Conservation (phyloP, 2,329 filamentous ascomycete species). For the Phyllosticta capitalensis region DNA sequence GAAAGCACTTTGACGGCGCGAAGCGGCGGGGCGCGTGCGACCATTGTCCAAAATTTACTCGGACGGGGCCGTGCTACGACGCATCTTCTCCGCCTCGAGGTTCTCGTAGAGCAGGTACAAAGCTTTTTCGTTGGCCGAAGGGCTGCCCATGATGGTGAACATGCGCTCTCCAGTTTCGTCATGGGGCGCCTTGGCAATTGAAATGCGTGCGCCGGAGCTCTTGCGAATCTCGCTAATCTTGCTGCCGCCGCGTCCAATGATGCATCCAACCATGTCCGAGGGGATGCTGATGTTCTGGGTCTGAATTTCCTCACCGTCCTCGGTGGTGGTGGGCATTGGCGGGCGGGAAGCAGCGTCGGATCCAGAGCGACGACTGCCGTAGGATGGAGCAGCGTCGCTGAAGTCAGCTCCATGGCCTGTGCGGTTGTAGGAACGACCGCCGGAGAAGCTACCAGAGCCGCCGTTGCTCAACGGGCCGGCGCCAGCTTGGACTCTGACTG, state of each 20-base stretch:
- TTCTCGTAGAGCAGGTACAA: slow-evolving; percentile 97
- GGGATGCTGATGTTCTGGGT: slow-evolving; percentile 99
- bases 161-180: slow-evolving; percentile 97
- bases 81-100: slow-evolving; percentile 97
- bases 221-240: slow-evolving; percentile 99
- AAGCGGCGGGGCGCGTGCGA: background rate
- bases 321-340: slow-evolving; percentile 72
- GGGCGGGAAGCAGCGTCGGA: slow-evolving; percentile 72
- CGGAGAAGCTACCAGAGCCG: slow-evolving; percentile 37
- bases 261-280: slow-evolving; percentile 98
- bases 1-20: background rate
- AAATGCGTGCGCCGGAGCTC: slow-evolving; percentile 91
- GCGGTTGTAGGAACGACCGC: slow-evolving; percentile 65
- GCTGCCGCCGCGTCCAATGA: slow-evolving; percentile 87
- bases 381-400: slow-evolving; percentile 63
- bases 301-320: slow-evolving; percentile 95
- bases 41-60: slow-evolving; percentile 33
- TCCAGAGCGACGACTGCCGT: slow-evolving; percentile 72
- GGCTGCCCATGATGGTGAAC: slow-evolving; percentile 98
- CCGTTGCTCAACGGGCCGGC: slow-evolving; percentile 41
- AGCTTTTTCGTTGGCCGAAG: slow-evolving; percentile 88
- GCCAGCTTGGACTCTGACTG: slow-evolving; percentile 70
- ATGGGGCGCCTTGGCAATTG: slow-evolving; percentile 92
- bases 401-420: slow-evolving; percentile 98
- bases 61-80: slow-evolving; percentile 69